A percentile compares a stretch with the other conserved stretches of the same genome.
Evolutionary conservation across 371 early-diverging fungal genomes (phyloP).

Genomic region (Rhizomucor pusillus): DNA sequence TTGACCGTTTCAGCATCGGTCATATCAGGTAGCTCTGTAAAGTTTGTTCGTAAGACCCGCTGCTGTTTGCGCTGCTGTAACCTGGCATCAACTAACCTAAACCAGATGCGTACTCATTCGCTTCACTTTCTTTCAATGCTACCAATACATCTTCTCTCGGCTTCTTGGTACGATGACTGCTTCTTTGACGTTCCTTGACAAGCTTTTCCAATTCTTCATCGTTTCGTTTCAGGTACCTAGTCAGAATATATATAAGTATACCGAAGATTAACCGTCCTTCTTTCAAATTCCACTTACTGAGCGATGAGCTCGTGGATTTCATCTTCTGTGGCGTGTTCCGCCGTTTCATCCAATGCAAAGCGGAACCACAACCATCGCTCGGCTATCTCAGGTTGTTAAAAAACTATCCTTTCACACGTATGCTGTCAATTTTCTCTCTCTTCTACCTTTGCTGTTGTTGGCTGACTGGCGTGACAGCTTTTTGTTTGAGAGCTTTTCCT

Average conservation of each 20-base stretch:
- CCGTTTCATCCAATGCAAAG: constrained; percentile 51
- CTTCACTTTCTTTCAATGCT: constrained; percentile 43
- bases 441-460: constrained; percentile 34
- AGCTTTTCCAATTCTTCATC: constrained; percentile 54
- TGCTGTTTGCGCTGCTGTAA: too few species aligned
- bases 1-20: constrained; percentile 54
- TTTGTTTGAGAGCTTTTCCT: constrained; percentile 48
- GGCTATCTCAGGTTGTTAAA: constrained; percentile 8
- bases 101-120: constrained; percentile 55
- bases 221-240: constrained; percentile 44
- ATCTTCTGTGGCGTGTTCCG: constrained; percentile 33
- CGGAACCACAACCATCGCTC: constrained; percentile 66
- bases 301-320: constrained; percentile 54
- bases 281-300: constrained; percentile 23
- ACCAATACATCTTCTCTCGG: constrained; percentile 48
- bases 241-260: background rate
- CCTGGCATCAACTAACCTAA: constrained; percentile 62
- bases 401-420: background rate
- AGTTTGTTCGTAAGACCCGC: too few species aligned
- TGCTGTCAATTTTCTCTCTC: background rate
- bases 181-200: constrained; percentile 41
- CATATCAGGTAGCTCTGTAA: constrained; percentile 56
- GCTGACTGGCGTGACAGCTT: constrained; percentile 16
- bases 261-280: too few species aligned
- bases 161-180: constrained; percentile 48